These are phyloP conservation scores for Rubus idaeus DNA, from an alignment of 306 rosid species.

Conservation along the genomic window DNA sequence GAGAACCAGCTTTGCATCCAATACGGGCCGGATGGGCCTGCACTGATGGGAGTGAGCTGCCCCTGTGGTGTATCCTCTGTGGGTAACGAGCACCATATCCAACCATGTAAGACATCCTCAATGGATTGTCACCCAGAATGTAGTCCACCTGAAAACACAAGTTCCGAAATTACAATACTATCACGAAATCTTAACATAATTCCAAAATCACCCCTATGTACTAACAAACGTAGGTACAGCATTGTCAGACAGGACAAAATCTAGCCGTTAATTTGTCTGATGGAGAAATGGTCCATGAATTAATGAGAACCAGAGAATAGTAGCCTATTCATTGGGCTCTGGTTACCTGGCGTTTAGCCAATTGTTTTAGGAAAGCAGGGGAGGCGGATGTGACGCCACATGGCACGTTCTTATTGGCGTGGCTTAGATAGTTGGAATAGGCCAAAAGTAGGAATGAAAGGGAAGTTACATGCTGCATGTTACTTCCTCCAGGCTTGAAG, in stretches of 20 bases:
- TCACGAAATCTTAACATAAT: background rate
- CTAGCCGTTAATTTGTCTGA: conserved; percentile 58
- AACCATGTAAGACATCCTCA: conserved; percentile 95
- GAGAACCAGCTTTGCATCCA: conserved; percentile 81
- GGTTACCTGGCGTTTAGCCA: conserved; percentile 80
- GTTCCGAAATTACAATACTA: background rate
- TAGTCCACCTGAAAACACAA: conserved; percentile 68
- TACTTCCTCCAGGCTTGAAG: conserved; percentile 91
- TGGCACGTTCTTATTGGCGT: conserved; percentile 78
- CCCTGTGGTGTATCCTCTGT: conserved; percentile 86
- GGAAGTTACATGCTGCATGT: conserved; percentile 99
- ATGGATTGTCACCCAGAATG: conserved; percentile 88
- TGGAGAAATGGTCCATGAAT: conserved; percentile 9
- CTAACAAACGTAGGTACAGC: background rate
- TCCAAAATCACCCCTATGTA: background rate
- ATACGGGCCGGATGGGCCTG: conserved; percentile 71
- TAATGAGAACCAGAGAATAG: background rate
- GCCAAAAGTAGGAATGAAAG: conserved; percentile 77
- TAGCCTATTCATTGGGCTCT: background rate
- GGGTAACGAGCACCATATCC: conserved; percentile 91
- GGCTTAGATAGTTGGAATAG: conserved; percentile 90
- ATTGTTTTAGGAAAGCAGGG: conserved; percentile 62
- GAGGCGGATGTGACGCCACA: conserved; percentile 76
- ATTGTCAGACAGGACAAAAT: conserved; percentile 21
- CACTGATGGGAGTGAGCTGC: conserved; percentile 78